Conservation (phyloP, 73 alveolate genomes). For the Stentor coeruleus region DNA sequence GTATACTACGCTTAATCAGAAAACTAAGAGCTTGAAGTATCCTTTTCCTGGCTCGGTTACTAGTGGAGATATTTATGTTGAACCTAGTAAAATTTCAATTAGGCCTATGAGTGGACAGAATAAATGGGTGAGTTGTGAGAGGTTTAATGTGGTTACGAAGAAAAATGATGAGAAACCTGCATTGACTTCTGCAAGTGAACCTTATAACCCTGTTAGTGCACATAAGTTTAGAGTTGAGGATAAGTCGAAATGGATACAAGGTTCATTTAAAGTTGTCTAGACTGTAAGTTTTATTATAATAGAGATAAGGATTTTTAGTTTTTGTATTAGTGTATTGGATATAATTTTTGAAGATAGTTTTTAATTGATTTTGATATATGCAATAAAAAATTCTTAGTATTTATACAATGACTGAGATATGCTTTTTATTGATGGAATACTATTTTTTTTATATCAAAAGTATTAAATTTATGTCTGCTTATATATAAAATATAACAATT, state of each 20-base stretch:
- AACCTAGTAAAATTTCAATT: not conserved
- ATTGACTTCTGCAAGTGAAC: not conserved
- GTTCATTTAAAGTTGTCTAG: slow-evolving; percentile 7
- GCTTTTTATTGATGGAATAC: no score
- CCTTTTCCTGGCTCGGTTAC: slow-evolving; percentile 4
- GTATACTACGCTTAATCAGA: not conserved
- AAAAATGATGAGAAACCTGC: not conserved
- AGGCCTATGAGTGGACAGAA: not conserved
- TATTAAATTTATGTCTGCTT: no score
- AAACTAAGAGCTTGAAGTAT: not conserved
- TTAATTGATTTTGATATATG: no score
- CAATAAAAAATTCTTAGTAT: no score
- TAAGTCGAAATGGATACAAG: not conserved
- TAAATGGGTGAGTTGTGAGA: not conserved
- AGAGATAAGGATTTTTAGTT: no score
- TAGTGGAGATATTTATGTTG: not conserved
- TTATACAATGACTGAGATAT: no score
- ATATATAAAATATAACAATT: no score
- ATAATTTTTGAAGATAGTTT: no score
- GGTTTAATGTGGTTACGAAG: not conserved
- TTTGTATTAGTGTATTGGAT: no score
- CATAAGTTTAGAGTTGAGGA: slow-evolving; percentile 2
- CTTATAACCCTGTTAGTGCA: slow-evolving; percentile 11
- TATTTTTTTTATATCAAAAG: no score
- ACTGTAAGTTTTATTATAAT: no score